Evolutionary conservation across 257 asterid genomes (phyloP).

Genomic region (Solanum stenotomum): DNA sequence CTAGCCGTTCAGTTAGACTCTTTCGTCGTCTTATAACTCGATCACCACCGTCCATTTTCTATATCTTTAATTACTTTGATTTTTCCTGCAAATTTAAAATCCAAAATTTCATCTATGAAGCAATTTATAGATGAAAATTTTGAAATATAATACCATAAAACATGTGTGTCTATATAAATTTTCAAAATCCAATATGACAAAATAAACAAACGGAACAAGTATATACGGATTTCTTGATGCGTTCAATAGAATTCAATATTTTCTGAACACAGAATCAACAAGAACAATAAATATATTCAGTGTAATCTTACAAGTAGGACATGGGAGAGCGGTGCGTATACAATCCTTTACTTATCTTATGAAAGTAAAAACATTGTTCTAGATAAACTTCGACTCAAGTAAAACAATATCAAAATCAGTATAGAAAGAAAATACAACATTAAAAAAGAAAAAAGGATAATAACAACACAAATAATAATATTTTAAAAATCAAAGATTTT

Average conservation of each 20-base stretch:
- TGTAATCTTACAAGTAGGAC: too few species aligned
- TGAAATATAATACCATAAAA: not conserved
- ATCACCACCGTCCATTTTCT: slow-evolving; percentile 44
- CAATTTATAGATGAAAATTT: not conserved
- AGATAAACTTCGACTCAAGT: not conserved
- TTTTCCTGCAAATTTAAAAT: slow-evolving; percentile 42
- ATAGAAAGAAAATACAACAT: not conserved
- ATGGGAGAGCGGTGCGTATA: accelerated
- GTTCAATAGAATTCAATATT: too few species aligned
- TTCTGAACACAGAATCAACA: not conserved
- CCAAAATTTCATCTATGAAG: slow-evolving; percentile 38
- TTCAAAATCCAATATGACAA: not conserved
- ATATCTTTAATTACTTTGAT: not conserved
- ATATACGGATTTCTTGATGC: too few species aligned
- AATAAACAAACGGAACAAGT: not conserved
- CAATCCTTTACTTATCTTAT: not conserved
- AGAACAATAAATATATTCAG: too few species aligned
- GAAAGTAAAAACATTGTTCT: not conserved
- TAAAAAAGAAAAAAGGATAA: too few species aligned
- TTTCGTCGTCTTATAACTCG: slow-evolving; percentile 39
- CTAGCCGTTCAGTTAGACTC: slow-evolving; percentile 57
- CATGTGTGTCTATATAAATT: not conserved
- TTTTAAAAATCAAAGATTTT: too few species aligned
- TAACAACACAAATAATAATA: not conserved
- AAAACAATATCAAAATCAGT: not conserved